phyloP scores from a whole-genome alignment of 2,329 filamentous ascomycete genomes.

The Albifimbria verrucaria region DNA sequence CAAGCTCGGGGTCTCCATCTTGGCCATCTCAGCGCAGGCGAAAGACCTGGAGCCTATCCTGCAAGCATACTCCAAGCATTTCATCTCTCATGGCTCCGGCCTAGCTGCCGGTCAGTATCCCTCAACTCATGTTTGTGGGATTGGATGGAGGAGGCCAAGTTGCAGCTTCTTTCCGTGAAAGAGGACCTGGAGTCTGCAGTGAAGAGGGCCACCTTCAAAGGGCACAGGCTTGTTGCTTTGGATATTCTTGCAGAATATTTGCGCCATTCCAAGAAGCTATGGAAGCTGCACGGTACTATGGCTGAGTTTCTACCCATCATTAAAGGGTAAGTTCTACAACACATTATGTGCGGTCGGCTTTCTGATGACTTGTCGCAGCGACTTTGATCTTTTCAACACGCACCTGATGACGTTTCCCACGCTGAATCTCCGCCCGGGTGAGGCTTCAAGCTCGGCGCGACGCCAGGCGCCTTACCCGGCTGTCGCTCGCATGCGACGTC shows the following conservation, averaged over 20 bases:
- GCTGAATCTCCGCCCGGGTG: neutral
- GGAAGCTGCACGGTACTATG: conserved; percentile 2
- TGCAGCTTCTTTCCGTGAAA: neutral
- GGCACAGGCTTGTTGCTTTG: too few species aligned
- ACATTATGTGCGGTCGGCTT: neutral
- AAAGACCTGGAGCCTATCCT: conserved; percentile 15
- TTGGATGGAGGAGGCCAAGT: conserved; percentile 7
- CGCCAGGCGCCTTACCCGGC: conserved; percentile 9
- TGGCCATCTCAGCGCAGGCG: conserved; percentile 6
- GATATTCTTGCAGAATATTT: too few species aligned
- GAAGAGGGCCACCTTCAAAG: too few species aligned
- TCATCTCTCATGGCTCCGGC: conserved; percentile 8
- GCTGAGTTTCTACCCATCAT: conserved; percentile 16
- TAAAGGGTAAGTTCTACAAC: conserved; percentile 11
- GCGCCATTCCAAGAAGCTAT: conserved; percentile 5
- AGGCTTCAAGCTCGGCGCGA: neutral
- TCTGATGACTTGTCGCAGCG: conserved; percentile 4
- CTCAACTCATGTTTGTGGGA: conserved; percentile 12
- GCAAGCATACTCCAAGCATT: conserved; percentile 9
- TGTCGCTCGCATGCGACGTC: conserved; percentile 11
- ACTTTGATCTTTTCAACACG: conserved; percentile 15
- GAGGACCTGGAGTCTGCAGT: conserved; percentile 9
- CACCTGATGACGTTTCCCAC: conserved; percentile 12
- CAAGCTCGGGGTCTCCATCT: neutral
- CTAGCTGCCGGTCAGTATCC: conserved; percentile 8